Evolutionary conservation across 2,329 filamentous ascomycete genomes (phyloP).

Genomic region (Pleomassaria siparia): DNA sequence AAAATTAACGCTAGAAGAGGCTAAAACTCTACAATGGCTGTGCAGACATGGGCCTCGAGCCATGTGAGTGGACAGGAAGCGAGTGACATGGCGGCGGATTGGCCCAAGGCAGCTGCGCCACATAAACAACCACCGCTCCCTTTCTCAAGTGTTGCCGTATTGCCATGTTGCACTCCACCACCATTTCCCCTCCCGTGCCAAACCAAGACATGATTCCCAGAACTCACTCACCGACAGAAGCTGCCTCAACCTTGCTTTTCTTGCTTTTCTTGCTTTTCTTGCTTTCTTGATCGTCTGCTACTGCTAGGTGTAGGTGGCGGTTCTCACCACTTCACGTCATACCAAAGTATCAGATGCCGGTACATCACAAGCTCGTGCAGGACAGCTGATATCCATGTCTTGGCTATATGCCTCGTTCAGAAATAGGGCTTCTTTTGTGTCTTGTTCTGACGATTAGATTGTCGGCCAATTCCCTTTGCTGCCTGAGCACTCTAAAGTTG

Average conservation of each 20-base stretch:
- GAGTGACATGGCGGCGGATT: neutral
- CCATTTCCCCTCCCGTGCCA: slow-evolving; percentile 2
- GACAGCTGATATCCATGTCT: slow-evolving; percentile 12
- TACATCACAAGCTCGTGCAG: slow-evolving; percentile 7
- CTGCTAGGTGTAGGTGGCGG: slow-evolving; percentile 15
- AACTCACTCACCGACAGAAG: slow-evolving; percentile 15
- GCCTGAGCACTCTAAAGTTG: slow-evolving; percentile 17
- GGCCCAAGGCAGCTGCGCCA: neutral
- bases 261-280: too few relatives aligned
- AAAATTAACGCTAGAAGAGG: too few relatives aligned
- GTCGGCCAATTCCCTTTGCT: slow-evolving; percentile 16
- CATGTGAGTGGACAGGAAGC: neutral
- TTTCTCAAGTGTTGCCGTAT: neutral
- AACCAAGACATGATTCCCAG: slow-evolving; percentile 5
- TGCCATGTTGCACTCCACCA: too few relatives aligned
- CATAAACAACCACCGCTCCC: slow-evolving; percentile 12
- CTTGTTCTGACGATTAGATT: slow-evolving; percentile 6
- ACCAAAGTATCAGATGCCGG: slow-evolving; percentile 11
- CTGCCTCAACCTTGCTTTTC: slow-evolving; percentile 10
- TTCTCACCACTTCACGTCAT: slow-evolving; percentile 11
- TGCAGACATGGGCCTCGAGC: neutral
- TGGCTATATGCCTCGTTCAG: slow-evolving; percentile 4
- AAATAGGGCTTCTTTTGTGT: slow-evolving; percentile 10
- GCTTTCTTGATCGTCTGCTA: too few relatives aligned
- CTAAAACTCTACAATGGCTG: too few relatives aligned